phyloP scores from a whole-genome alignment of 2,329 filamentous ascomycete species.

The Trichoderma sp. region DNA sequence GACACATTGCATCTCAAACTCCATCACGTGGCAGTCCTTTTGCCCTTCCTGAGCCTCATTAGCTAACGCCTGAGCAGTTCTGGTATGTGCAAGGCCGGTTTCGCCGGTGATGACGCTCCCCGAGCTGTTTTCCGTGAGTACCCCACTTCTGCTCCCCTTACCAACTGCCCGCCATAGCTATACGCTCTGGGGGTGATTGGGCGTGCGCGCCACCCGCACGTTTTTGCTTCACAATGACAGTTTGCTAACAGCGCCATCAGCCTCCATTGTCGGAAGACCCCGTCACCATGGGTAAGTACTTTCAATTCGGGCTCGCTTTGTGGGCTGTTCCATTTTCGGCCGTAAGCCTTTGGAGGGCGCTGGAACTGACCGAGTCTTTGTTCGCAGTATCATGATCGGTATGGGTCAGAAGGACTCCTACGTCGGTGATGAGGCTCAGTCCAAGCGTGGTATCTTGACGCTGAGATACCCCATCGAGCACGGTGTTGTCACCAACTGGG shows the following conservation, averaged over 20 bases:
- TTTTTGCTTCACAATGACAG: background rate
- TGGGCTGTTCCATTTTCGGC: conserved; percentile 1
- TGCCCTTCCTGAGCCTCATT: background rate
- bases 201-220: conserved; percentile 15
- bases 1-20: background rate
- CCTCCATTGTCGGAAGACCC: conserved; percentile 98
- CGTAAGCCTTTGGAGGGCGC: background rate
- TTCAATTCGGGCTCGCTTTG: conserved; percentile 7
- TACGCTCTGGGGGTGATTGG: conserved; percentile 19
- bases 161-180: conserved; percentile 21
- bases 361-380: conserved; percentile 23
- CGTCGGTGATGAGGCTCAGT: conserved; percentile 99
- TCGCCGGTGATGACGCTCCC: conserved; percentile 99
- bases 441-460: conserved; percentile 99
- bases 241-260: conserved; percentile 49
- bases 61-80: conserved; percentile 60
- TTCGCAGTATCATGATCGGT: conserved; percentile 98
- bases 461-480: conserved; percentile 99
- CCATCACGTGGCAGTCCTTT: background rate
- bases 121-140: conserved; percentile 99
- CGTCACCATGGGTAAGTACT: conserved; percentile 96
- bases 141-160: conserved; percentile 37
- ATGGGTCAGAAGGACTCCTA: conserved; percentile 99
- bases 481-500: conserved; percentile 99
- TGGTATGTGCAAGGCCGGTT: conserved; percentile 99